These are phyloP conservation scores for Cutaneotrichosporon dermatis DNA, from an alignment of 1,284 basidiomycete genomes.

Conservation along the genomic window DNA sequence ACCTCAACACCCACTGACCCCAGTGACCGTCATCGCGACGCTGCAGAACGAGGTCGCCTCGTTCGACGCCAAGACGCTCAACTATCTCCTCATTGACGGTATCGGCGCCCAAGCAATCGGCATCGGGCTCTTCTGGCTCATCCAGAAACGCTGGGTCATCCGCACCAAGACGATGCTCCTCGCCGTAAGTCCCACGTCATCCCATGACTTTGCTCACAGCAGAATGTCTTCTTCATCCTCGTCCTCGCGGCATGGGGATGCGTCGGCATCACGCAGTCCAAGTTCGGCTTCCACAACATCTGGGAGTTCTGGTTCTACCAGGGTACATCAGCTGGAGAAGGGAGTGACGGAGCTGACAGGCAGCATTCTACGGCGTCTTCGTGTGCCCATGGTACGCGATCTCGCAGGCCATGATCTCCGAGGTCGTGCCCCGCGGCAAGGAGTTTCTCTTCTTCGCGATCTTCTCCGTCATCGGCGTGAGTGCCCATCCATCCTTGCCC, in stretches of 20 bases:
- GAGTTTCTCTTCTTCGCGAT: constrained; percentile 42
- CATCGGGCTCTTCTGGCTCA: constrained; percentile 65
- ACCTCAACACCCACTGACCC: background rate
- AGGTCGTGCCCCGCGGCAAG: constrained; percentile 27
- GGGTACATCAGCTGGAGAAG: background rate
- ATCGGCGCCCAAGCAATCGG: constrained; percentile 68
- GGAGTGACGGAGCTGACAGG: background rate
- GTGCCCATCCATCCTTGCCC: constrained; percentile 48
- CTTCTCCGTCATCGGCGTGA: constrained; percentile 48
- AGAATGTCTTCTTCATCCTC: constrained; percentile 44
- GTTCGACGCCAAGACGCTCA: constrained; percentile 41
- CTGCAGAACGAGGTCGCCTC: constrained; percentile 64
- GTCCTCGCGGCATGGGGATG: constrained; percentile 43
- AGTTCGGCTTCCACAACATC: constrained; percentile 23
- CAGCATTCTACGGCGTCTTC: constrained; percentile 60
- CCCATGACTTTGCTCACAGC: constrained; percentile 53
- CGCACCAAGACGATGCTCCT: constrained; percentile 62
- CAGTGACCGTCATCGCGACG: constrained; percentile 62
- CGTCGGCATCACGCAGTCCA: constrained; percentile 19
- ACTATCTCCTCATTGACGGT: constrained; percentile 64
- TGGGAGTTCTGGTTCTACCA: constrained; percentile 53
- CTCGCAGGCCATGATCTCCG: constrained; percentile 53
- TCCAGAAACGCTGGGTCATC: constrained; percentile 67
- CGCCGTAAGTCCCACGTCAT: constrained; percentile 49
- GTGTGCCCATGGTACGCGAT: constrained; percentile 24